Evolutionary conservation across 495 filamentous ascomycete species (phyloP).

Genomic region (Aspergillus egyptiacus): DNA sequence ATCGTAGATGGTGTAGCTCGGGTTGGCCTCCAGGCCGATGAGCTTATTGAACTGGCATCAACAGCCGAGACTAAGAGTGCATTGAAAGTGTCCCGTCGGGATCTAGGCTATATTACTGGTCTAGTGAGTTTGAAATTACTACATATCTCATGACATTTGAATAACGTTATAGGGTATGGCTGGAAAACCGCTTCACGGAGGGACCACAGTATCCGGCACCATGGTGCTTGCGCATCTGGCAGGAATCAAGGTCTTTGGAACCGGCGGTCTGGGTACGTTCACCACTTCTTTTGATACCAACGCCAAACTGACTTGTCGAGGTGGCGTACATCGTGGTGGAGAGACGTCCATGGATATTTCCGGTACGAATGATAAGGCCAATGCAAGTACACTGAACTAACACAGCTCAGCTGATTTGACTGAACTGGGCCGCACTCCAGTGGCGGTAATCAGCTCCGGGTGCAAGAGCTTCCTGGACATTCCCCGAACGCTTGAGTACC

Average conservation of each 20-base stretch:
- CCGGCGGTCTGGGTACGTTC: slow-evolving; percentile 51
- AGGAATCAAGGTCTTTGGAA: slow-evolving; percentile 90
- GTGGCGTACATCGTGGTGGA: slow-evolving; percentile 89
- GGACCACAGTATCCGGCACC: slow-evolving; percentile 88
- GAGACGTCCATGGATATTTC: slow-evolving; percentile 87
- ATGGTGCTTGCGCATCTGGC: slow-evolving; percentile 84
- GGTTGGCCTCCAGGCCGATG: slow-evolving; percentile 65
- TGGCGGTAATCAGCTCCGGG: slow-evolving; percentile 83
- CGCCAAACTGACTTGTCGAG: slow-evolving; percentile 31
- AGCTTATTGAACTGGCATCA: slow-evolving; percentile 64
- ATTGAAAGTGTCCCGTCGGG: slow-evolving; percentile 79
- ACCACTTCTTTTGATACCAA: slow-evolving; percentile 1
- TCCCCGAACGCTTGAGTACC: slow-evolving; percentile 81
- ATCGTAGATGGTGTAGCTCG: slow-evolving; percentile 73
- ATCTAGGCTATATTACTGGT: slow-evolving; percentile 75
- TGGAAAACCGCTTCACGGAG: slow-evolving; percentile 68
- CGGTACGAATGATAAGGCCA: slow-evolving; percentile 24
- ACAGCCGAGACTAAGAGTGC: slow-evolving; percentile 56
- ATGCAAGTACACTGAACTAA: slow-evolving; percentile 5
- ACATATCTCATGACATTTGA: background rate
- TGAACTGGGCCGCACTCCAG: slow-evolving; percentile 84
- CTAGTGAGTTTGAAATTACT: slow-evolving; percentile 52
- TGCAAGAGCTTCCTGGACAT: slow-evolving; percentile 96
- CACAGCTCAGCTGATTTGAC: slow-evolving; percentile 69
- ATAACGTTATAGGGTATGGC: slow-evolving; percentile 46